phyloP scores from a whole-genome alignment of 805 yeast genomes.

The Scheffersomyces amazonensis region DNA sequence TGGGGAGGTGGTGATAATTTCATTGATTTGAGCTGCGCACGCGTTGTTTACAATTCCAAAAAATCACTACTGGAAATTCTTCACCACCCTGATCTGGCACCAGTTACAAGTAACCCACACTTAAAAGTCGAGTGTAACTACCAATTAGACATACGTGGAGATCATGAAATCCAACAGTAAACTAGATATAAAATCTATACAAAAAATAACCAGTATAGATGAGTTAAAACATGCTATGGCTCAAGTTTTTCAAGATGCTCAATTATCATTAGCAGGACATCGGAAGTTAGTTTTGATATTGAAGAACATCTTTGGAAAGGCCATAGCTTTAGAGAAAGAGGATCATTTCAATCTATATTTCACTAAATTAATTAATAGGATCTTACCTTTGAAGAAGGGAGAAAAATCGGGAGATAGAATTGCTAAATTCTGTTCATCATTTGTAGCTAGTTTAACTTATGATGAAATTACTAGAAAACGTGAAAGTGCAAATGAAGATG shows the following conservation, averaged over 20 bases:
- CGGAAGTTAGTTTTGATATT: slow-evolving; percentile 66
- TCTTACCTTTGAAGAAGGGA: slow-evolving; percentile 64
- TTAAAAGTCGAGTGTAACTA: no score
- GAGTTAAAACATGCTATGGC: slow-evolving; percentile 46
- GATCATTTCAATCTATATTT: slow-evolving; percentile 61
- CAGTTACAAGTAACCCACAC: no score
- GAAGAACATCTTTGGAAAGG: slow-evolving; percentile 54
- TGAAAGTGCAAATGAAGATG: slow-evolving; percentile 12
- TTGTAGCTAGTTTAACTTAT: slow-evolving; percentile 46
- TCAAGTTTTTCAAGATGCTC: slow-evolving; percentile 78
- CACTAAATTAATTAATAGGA: slow-evolving; percentile 58
- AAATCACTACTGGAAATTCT: no score
- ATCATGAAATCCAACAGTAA: background rate
- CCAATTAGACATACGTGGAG: no score
- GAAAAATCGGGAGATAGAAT: slow-evolving; percentile 74
- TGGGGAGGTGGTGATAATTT: no score
- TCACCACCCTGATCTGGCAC: no score
- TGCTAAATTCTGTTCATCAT: slow-evolving; percentile 64
- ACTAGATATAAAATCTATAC: slow-evolving; percentile 15
- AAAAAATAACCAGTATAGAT: slow-evolving; percentile 15
- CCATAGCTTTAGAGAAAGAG: slow-evolving; percentile 50
- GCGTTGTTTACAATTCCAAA: background rate
- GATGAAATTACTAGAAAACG: slow-evolving; percentile 14
- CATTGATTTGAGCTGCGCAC: background rate
- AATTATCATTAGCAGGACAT: slow-evolving; percentile 69